phyloP scores from a whole-genome alignment of 2,329 filamentous ascomycete genomes.

The Talaromyces sp. region DNA sequence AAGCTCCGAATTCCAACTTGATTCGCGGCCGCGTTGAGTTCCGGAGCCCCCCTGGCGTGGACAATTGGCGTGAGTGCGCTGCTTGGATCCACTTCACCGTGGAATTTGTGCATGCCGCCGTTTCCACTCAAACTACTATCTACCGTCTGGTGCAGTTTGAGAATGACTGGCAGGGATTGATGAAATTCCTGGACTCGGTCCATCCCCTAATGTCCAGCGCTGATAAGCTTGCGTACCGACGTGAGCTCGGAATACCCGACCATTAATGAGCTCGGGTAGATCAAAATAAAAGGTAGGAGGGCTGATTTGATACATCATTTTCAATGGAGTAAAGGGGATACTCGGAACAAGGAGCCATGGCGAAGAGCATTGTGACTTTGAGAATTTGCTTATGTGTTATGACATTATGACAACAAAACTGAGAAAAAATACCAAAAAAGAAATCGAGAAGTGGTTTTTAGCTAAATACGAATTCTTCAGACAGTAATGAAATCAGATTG shows the following conservation, averaged over 20 bases:
- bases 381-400: background rate
- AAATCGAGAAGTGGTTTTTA: background rate
- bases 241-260: background rate
- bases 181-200: background rate
- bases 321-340: background rate
- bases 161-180: background rate
- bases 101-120: slow-evolving; percentile 3
- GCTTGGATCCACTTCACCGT: slow-evolving; percentile 7
- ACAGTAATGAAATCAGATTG: background rate
- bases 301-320: background rate
- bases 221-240: background rate
- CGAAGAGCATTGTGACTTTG: background rate
- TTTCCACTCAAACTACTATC: background rate
- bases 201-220: background rate
- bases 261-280: background rate
- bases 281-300: no score
- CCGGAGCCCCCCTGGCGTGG: background rate
- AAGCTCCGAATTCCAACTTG: background rate
- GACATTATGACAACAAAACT: background rate
- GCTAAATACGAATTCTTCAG: background rate
- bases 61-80: background rate
- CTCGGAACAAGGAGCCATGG: background rate
- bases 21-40: background rate
- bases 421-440: background rate
- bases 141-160: background rate